Evolutionary conservation across 352 stramenopile genomes (phyloP), one percentile per base, ranked within the genome.

Genomic region (Hyaloperonospora brassicae): DNA sequence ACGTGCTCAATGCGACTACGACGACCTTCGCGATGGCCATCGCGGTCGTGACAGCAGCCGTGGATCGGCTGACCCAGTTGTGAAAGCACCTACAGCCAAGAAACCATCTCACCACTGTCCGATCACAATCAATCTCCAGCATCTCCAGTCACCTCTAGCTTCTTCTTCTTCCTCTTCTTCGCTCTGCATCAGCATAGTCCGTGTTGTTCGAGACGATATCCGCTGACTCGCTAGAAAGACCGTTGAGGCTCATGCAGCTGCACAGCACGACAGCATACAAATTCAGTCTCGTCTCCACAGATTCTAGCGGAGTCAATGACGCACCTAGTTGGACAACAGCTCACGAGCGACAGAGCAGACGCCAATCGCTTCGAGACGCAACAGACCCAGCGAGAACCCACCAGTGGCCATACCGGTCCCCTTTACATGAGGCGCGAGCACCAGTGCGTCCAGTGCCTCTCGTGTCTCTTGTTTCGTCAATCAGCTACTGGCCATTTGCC

Each of bases 1-100:
- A 96, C 95, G 70, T 97, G 78, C 63, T 98, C 93, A 59, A 98
- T 95, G 65, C 95, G 96, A 72, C 98, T 98, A 52, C 91, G 74
- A 62, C 93, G 86, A 45, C 93, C 91, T 64, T 97, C 93, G 30
- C 91, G 89, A 72, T 95, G 79, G 5, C 89, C 85, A 46, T 86
- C 87, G 66, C 97, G 85, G 80, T 98, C 93, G 48, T 92, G 75
- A 25, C 93, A 90, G 62, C 97, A 98, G 41, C 85, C 92, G 67
- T 97, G 95, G 44, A 98, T 70, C 1, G 73, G 71, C 46, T 93
- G 77, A 21, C 93, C 93, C 53, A 97, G 86, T 57, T 84, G 79
- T 49, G 82, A 83, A 36, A 75, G 79, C 42, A 98, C 83, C 62
- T 71, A 34, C 0, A 57, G 13, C 11, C 14, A 41, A 76, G 47